Evolutionary conservation across 352 stramenopile genomes (phyloP), one percentile per base, ranked within the genome.

Genomic region (Peronospora tabacina): DNA sequence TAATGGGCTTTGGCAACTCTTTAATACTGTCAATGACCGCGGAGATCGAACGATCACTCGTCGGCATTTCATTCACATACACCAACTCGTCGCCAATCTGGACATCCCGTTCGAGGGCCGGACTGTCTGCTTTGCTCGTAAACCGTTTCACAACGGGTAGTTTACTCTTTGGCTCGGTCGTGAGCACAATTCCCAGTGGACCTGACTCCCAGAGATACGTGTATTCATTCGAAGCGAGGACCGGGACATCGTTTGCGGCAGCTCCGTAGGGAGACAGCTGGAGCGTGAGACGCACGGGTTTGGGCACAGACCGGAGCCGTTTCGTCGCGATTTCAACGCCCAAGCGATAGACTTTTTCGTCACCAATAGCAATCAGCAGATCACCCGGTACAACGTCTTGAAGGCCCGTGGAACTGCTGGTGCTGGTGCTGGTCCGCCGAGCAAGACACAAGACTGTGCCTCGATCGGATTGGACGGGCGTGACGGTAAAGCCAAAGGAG

Each of bases 131-230:
- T 37, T 86, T 87, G 45, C 68, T 62, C 10, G 75, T 83, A 36
- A 91, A 71, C 7, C 81, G 58, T 61, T 91, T 91, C 19, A 91
- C 75, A n/a, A 87, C 59, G 0, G 81, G 81, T 44, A 91, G 52
- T 44, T 84, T 85, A 58, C 63, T 75, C 32, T 78, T 77, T 7
- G 57, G 36, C 55, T 91, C 81, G 5, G 72, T 68, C 9, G 72
- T 86, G 19, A 91, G 52, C 30, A 91, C 81, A 44, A 91, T 76
- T 2, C 81, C 81, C 30, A 91, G 42, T 8, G 78, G 72, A 0
- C 81, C 81, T 0, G 67, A 71, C 51, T 85, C 68, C 81, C 81
- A 91, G 16, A 77, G 29, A 51, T 87, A 91, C 50, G 85, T 72
- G 66, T 86, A 91, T 52, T 91, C 81, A 38, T 91, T 89, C 30